Conservation (phyloP, 2,329 filamentous ascomycete species). For the Orbilia ellipsospora region DNA sequence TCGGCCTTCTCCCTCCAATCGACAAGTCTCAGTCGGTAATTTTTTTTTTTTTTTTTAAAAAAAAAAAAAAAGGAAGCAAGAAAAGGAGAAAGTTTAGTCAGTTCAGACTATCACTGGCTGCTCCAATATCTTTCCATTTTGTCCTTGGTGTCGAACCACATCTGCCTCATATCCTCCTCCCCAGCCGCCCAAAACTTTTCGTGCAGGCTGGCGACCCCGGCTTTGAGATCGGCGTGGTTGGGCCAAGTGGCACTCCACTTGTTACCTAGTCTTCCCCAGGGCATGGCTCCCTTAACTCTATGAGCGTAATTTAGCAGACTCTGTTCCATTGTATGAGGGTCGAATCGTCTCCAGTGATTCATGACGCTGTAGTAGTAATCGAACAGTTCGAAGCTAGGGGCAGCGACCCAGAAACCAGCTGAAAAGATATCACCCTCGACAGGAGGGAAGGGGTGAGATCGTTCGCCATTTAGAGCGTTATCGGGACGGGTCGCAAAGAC, state of each 20-base stretch:
- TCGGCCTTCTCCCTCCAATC: too few relatives aligned
- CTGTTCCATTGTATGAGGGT: slow-evolving; percentile 63
- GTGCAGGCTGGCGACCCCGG: slow-evolving; percentile 62
- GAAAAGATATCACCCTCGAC: slow-evolving; percentile 61
- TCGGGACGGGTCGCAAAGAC: slow-evolving; percentile 62
- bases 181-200: slow-evolving; percentile 62
- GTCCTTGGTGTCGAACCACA: slow-evolving; percentile 38
- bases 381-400: slow-evolving; percentile 63
- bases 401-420: slow-evolving; percentile 64
- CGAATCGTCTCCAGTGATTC: slow-evolving; percentile 61
- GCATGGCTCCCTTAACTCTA: slow-evolving; percentile 63
- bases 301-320: slow-evolving; percentile 65
- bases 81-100: not conserved
- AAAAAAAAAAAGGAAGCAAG: not conserved
- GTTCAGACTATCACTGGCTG: slow-evolving; percentile 27
- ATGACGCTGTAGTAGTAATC: slow-evolving; percentile 63
- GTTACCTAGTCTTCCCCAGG: slow-evolving; percentile 63
- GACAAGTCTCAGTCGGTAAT: too few relatives aligned
- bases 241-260: slow-evolving; percentile 64
- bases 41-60: too few relatives aligned
- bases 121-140: slow-evolving; percentile 49
- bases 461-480: slow-evolving; percentile 60
- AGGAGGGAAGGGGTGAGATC: slow-evolving; percentile 62
- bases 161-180: slow-evolving; percentile 55
- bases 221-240: slow-evolving; percentile 60